Evolutionary conservation across 768 basidiomycete genomes (phyloP).

Genomic region (Lactifluus rugatus): DNA sequence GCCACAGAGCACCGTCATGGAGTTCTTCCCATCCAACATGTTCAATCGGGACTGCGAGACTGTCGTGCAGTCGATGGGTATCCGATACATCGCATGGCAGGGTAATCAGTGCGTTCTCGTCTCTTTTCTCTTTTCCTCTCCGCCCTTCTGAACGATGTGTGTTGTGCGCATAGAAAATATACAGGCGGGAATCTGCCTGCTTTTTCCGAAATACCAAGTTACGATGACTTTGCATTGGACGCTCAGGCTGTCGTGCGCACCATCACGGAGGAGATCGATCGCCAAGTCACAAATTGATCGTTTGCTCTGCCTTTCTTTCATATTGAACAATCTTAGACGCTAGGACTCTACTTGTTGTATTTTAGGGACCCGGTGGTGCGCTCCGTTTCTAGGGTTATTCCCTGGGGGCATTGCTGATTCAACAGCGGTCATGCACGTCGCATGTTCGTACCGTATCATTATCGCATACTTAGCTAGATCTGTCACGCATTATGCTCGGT

Average conservation of each 20-base stretch:
- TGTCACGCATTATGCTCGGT: neutral
- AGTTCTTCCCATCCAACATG: slow-evolving; percentile 13
- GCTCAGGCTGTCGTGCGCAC: slow-evolving; percentile 10
- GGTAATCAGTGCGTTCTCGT: slow-evolving; percentile 8
- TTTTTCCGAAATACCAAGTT: neutral
- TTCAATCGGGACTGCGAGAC: slow-evolving; percentile 16
- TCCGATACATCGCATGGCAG: slow-evolving; percentile 17
- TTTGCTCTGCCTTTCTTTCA: neutral
- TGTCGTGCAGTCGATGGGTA: slow-evolving; percentile 15
- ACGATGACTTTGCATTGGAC: slow-evolving; percentile 11
- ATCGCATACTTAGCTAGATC: neutral
- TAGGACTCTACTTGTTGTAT: neutral
- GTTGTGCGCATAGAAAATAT: slow-evolving; percentile 7
- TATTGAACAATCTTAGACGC: neutral
- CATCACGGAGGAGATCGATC: slow-evolving; percentile 10
- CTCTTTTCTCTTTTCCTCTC: neutral
- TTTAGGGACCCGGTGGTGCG: neutral
- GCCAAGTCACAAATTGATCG: neutral
- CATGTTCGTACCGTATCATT: neutral
- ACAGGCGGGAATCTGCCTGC: slow-evolving; percentile 3
- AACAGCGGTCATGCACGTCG: neutral
- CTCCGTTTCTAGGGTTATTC: no score
- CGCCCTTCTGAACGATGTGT: no score
- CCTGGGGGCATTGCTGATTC: neutral
- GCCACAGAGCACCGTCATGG: slow-evolving; percentile 11